Conservation (phyloP, 331 rosid genomes). For the Malus hybrid region DNA sequence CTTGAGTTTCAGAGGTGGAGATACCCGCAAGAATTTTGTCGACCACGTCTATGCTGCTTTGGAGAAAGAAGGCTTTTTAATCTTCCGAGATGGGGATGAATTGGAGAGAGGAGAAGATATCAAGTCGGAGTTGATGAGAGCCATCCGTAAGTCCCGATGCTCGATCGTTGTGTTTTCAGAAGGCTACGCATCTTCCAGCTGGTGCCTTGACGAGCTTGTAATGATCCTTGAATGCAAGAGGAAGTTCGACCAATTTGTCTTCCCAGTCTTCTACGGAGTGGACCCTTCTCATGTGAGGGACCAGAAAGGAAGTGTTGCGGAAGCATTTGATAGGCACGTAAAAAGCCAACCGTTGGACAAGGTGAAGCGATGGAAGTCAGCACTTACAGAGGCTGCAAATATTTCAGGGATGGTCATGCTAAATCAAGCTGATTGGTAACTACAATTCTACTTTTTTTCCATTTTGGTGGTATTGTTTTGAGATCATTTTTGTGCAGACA, state of each 20-base stretch:
- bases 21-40: too few species aligned
- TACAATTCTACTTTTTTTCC: background rate
- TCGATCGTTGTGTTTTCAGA: background rate
- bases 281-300: constrained; percentile 9
- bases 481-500: too few species aligned
- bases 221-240: background rate
- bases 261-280: background rate
- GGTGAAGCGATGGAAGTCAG: background rate
- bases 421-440: background rate
- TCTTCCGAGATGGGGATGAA: too few species aligned
- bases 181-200: background rate
- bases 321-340: background rate
- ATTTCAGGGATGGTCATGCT: background rate
- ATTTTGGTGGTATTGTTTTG: too few species aligned
- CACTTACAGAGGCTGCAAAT: background rate
- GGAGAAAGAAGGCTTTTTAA: too few species aligned
- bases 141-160: too few species aligned
- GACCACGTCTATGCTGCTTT: too few species aligned
- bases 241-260: background rate
- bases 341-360: background rate
- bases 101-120: too few species aligned
- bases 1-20: too few species aligned
- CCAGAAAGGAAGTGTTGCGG: background rate
- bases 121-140: too few species aligned
- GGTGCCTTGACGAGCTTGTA: constrained; percentile 3